Conservation (phyloP, 2,329 filamentous ascomycete genomes). For the Sarocladium strictum region DNA sequence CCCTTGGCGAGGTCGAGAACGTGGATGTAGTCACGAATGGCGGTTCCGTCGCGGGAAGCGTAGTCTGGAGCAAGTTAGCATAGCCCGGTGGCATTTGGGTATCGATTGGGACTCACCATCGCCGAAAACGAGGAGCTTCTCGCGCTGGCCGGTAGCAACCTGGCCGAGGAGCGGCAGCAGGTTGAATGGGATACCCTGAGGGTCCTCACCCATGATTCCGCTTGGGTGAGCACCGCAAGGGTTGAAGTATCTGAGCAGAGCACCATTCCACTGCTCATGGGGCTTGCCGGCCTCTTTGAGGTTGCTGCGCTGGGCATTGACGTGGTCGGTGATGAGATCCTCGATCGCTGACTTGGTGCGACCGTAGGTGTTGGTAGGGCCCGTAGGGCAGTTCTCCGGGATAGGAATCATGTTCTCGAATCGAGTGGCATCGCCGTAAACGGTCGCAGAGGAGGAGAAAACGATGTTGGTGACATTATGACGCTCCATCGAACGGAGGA, state of each 20-base stretch:
- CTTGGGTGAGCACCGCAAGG: slow-evolving; percentile 90
- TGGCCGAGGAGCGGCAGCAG: slow-evolving; percentile 89
- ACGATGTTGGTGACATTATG: slow-evolving; percentile 95
- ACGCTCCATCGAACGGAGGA: slow-evolving; percentile 80
- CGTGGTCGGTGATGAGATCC: slow-evolving; percentile 82
- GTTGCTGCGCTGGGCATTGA: slow-evolving; percentile 81
- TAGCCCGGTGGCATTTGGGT: not conserved
- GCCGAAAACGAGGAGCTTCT: slow-evolving; percentile 91
- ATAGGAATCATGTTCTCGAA: slow-evolving; percentile 99
- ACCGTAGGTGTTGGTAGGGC: slow-evolving; percentile 95
- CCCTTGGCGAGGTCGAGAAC: slow-evolving; percentile 83
- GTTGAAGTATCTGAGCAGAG: slow-evolving; percentile 95
- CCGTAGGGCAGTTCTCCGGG: slow-evolving; percentile 91
- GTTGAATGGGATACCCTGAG: slow-evolving; percentile 92
- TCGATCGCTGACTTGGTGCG: slow-evolving; percentile 94
- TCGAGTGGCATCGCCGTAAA: slow-evolving; percentile 95
- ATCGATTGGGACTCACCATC: slow-evolving; percentile 60
- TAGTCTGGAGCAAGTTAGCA: slow-evolving; percentile 60
- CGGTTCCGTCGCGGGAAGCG: slow-evolving; percentile 80
- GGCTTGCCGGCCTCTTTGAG: slow-evolving; percentile 73
- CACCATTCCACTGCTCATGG: slow-evolving; percentile 82
- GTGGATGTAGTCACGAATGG: slow-evolving; percentile 97
- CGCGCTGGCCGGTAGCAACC: slow-evolving; percentile 89
- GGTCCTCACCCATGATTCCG: slow-evolving; percentile 97
- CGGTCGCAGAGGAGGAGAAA: slow-evolving; percentile 96